Evolutionary conservation across 352 stramenopile species (phyloP), one percentile per base, ranked within the genome.

Genomic region (Blastocystis sp.): DNA sequence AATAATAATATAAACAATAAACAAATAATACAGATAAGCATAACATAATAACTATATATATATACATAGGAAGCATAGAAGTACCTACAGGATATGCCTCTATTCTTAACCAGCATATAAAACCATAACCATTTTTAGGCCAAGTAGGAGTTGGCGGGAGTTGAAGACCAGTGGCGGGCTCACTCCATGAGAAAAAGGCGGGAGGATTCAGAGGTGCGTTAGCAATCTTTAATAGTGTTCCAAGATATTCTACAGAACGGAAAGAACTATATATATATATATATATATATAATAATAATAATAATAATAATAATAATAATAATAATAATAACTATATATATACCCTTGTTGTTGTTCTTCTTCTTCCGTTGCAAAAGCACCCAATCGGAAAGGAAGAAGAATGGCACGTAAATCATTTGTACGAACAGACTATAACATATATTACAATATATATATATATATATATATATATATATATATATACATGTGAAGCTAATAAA

Each of bases 121-220:
- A 1, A 13, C 39, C 41, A 27, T 48, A 62, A 25, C 52, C 52
- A 34, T 27, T 62, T 42, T 62, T 62, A 3, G 52, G 32, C 52
- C 52, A 62, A 19, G 32, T 30, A 11, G 11, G n/a, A 1, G 52
- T 19, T 4, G 34, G 32, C 13, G 16, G 32, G 4, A 42, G 25
- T 19, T 7, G 39, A 6, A 62, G 10, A 3, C 52, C 52, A 11
- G 25, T 16, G 1, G 52, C 28, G 0, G 52, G 52, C 34, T 62
- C 32, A 7, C 35, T 62, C 52, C 52, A 62, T 5, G 52, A 62
- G 34, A 62, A 62, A 31, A 62, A 62, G 7, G 52, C 48, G n/a
- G 52, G 52, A 16, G 52, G 52, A 2, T 39, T 21, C 11, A 18
- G 28, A 18, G 52, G 13, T 1, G 52, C 21, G 19, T 62, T 39